phyloP scores from a whole-genome alignment of 2,329 filamentous ascomycete species.

The Coniochaeta sp. region DNA sequence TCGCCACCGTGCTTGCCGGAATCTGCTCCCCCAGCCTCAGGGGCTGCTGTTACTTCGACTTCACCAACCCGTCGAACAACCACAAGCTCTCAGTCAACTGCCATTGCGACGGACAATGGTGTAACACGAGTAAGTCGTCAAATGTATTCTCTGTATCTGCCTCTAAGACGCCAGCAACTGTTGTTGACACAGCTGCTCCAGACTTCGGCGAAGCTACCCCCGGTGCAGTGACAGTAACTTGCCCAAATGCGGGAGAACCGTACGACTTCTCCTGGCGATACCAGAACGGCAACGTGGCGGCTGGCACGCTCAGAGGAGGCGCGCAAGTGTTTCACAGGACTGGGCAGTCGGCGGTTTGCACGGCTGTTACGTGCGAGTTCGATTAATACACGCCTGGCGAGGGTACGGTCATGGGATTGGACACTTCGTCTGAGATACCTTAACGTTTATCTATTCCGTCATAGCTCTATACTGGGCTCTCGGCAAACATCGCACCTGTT shows the following conservation, averaged over 20 bases:
- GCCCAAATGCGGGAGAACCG: background rate
- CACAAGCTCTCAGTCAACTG: slow-evolving; percentile 2
- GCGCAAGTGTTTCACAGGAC: background rate
- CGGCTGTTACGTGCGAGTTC: background rate
- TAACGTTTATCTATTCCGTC: too few relatives aligned
- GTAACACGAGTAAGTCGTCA: background rate
- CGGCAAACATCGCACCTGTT: too few relatives aligned
- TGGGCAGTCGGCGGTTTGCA: background rate
- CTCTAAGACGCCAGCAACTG: background rate
- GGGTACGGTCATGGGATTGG: too few relatives aligned
- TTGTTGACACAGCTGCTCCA: background rate
- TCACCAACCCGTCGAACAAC: background rate
- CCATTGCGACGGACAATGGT: slow-evolving; percentile 2
- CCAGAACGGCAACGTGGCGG: background rate
- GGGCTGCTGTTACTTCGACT: slow-evolving; percentile 3
- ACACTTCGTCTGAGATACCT: too few relatives aligned
- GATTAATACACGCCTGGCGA: too few relatives aligned
- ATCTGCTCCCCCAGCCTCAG: background rate
- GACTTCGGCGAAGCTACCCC: background rate
- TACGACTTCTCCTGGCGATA: background rate
- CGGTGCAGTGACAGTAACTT: background rate
- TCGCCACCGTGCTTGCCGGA: background rate
- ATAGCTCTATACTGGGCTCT: too few relatives aligned
- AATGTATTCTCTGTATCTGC: background rate
- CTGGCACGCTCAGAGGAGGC: background rate